Evolutionary conservation across 176 grass and related monocot genomes (phyloP), one percentile per base, ranked within the genome.

Genomic region (Musa itinerans): DNA sequence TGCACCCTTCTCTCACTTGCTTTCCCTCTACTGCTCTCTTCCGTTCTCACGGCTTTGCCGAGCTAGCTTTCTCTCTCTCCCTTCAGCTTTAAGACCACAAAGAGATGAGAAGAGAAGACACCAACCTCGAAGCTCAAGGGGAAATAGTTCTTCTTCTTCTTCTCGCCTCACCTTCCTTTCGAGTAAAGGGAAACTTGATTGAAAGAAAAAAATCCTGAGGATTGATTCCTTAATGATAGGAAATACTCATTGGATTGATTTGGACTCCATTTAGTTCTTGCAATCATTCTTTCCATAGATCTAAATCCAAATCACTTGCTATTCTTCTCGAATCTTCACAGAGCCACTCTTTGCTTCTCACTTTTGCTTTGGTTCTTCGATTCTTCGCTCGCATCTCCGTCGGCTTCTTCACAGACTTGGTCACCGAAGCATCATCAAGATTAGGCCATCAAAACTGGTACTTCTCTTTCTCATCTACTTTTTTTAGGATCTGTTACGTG

Each of bases 341-440:
- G 34, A 6, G 34, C 34, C 0, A 43, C 34, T 43, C 34, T 43
- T 43, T 43, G 34, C 34, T 43, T 43, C 34, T 43, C 34, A 43
- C 34, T 51, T 7, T 49, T 48, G 12, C 15, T 15, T 20, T 49
- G 14, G 16, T 51, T 70, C 15, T 50, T 50, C 20, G 68, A 10
- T 69, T n/a, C 14, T 9, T 61, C 57, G 48, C 3, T 8, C 15
- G 11, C 15, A 1, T 15, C 2, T 68, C 29, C 66, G 34, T 4
- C 34, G 34, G 34, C 4, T 43, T 43, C 34, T 43, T 43, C 0
- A 43, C n/a, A n/a, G n/a, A 9, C 34, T 65, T 76, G 19, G 74
- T 76, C 11, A 63, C 34, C 9, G 59, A 26, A 64, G 48, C 10
- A 77, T 64, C 61, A 77, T 25, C 59, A 52, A 64, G 75, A 77